Evolutionary conservation across 2,329 filamentous ascomycete genomes (phyloP), one percentile per base, ranked within the genome.

Genomic region (Neonectria punicea): DNA sequence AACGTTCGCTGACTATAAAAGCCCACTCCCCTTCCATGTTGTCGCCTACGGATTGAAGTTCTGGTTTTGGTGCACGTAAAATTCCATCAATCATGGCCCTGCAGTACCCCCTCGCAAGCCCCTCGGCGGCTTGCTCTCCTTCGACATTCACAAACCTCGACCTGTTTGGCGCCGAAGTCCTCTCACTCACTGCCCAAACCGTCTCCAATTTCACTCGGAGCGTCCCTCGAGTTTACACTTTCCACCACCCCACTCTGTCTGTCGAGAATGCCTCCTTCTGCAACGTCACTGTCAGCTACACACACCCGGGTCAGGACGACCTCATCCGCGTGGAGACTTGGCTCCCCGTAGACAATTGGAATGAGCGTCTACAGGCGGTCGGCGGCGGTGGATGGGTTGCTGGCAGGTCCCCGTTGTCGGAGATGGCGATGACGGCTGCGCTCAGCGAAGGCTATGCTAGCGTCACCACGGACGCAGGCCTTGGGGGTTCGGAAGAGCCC

Each of bases 281-380:
- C 39, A 67, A 67, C 22, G 58, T 69, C 14, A 69, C 67, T 4
- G 41, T 69, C 28, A 65, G 41, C 18, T 69, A 69, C 32, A 67
- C 67, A 0, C 67, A 69, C 20, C 58, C 65, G 4, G 65, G 65
- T 6, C 61, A 67, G 22, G 34, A 61, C 18, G 65, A 69, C 34
- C 46, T 30, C 10, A 55, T 69, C 13, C 50, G 63, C 14, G 59
- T 66, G 1, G 67, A 69, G 16, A 54, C 53, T 5, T 67, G 62
- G 65, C 53, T 67, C 0, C 67, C 62, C 1, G 32, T 49, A 14
- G 36, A 58, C 4, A 53, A n/a, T 5, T 69, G 62, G 58, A 69
- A 67, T 36, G 59, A 53, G 2, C 30, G 53, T 28, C 51, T 69
- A 3, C 55, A 66, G 46, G 62, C 67, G 20, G 58, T 69, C 4